Percentiles rank a stretch among this genome's conserved stretches.
phyloP scores from a whole-genome alignment of 371 early-diverging fungal species.

The Mortierella sp. region DNA sequence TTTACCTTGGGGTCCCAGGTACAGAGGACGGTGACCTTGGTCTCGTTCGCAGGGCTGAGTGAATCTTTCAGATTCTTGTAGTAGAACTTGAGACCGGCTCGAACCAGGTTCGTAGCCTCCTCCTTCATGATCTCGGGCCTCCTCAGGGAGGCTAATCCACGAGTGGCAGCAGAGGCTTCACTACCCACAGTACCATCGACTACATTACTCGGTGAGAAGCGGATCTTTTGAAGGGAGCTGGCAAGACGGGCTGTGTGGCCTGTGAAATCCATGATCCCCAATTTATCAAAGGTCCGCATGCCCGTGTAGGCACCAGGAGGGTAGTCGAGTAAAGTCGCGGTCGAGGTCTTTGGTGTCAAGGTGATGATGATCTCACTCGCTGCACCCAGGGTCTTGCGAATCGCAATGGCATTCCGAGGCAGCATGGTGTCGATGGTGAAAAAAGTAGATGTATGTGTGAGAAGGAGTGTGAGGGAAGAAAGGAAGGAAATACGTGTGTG shows the following conservation, averaged over 20 bases:
- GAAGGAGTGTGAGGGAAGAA: no score
- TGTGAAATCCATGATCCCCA: constrained; percentile 58
- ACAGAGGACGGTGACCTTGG: constrained; percentile 52
- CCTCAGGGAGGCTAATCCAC: constrained; percentile 54
- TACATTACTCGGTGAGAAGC: constrained; percentile 28
- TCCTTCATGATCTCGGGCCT: constrained; percentile 50
- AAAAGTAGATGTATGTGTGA: not conserved
- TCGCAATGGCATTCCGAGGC: constrained; percentile 45
- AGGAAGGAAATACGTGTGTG: no score
- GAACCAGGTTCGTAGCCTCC: constrained; percentile 60
- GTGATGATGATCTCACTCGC: constrained; percentile 31
- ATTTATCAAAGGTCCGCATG: constrained; percentile 41
- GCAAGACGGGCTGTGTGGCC: constrained; percentile 65
- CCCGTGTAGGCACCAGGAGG: constrained; percentile 50
- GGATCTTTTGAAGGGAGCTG: constrained; percentile 62
- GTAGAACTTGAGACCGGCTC: constrained; percentile 60
- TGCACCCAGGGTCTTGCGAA: constrained; percentile 24
- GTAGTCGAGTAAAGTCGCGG: constrained; percentile 31
- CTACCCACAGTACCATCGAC: not conserved
- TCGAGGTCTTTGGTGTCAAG: constrained; percentile 24
- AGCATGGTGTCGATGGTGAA: constrained; percentile 16
- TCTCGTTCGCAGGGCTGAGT: constrained; percentile 18
- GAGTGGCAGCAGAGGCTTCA: constrained; percentile 4
- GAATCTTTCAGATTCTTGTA: constrained; percentile 47
- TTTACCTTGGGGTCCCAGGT: constrained; percentile 42